Conservation (phyloP, 2,329 filamentous ascomycete species). For the Cordyceps tenuipes region DNA sequence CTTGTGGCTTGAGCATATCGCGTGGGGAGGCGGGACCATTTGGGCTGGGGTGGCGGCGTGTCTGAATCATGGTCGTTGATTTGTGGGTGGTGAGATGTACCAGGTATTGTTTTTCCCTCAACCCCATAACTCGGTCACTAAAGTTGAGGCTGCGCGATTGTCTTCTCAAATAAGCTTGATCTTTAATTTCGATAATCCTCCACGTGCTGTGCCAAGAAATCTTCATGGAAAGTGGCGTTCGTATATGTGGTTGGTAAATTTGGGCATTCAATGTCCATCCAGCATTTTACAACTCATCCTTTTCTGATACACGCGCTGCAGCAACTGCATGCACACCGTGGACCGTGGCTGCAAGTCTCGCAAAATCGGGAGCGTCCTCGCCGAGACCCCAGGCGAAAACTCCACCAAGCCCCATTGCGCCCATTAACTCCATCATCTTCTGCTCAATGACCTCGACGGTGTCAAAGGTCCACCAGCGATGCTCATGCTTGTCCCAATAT, state of each 20-base stretch:
- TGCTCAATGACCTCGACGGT: conserved; percentile 48
- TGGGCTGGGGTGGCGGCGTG: background rate
- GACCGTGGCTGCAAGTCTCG: conserved; percentile 30
- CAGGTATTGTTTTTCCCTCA: background rate
- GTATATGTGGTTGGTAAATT: background rate
- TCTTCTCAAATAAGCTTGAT: background rate
- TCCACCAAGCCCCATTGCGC: conserved; percentile 51
- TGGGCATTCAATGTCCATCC: background rate
- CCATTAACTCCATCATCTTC: conserved; percentile 56
- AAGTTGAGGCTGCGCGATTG: background rate
- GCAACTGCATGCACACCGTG: conserved; percentile 16
- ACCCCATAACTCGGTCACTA: background rate
- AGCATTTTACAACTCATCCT: conserved; percentile 24
- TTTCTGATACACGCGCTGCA: conserved; percentile 4
- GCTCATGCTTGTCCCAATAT: conserved; percentile 52
- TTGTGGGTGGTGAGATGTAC: background rate
- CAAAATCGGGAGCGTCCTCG: conserved; percentile 48
- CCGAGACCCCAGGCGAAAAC: conserved; percentile 70
- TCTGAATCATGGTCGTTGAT: background rate
- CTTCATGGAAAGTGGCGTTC: background rate
- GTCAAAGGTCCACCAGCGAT: conserved; percentile 69
- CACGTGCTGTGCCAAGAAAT: background rate
- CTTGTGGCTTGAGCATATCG: conserved; percentile 7
- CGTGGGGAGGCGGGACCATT: conserved; percentile 4
- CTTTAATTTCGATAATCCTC: background rate